These are phyloP conservation scores for Senna tora DNA, from an alignment of 306 rosid genomes.

Conservation along the genomic window DNA sequence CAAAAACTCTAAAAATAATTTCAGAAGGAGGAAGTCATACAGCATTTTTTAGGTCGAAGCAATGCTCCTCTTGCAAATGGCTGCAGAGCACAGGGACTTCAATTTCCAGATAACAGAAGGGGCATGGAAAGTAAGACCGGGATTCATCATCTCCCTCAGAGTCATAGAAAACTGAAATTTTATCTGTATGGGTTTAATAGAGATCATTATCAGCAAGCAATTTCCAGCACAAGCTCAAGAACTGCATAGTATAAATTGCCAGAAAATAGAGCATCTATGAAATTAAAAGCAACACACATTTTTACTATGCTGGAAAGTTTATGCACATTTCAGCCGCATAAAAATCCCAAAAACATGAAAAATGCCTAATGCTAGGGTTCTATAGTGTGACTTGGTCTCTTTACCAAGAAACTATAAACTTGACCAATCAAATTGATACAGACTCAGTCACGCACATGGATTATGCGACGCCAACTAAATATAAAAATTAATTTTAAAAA, in stretches of 20 bases:
- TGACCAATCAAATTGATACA: not conserved
- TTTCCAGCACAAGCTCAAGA: conserved; percentile 30
- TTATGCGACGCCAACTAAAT: too few species aligned
- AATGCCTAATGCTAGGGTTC: not conserved
- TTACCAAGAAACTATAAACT: not conserved
- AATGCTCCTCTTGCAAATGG: conserved; percentile 85
- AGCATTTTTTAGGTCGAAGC: conserved; percentile 69
- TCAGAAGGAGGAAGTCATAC: conserved; percentile 48
- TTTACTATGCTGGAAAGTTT: conserved; percentile 1
- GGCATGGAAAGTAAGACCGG: conserved; percentile 66
- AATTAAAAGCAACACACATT: conserved; percentile 12
- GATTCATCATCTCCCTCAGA: conserved; percentile 71
- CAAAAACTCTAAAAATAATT: not conserved
- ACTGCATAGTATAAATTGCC: not conserved
- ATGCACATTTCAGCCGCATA: not conserved
- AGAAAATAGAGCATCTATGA: conserved; percentile 15
- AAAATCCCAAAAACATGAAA: conserved; percentile 2
- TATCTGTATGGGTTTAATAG: conserved; percentile 47
- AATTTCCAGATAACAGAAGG: conserved; percentile 84
- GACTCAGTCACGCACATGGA: not conserved
- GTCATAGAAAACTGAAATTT: conserved; percentile 43
- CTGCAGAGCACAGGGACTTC: conserved; percentile 61
- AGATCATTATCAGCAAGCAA: conserved; percentile 14
- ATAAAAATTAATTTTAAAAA: too few species aligned
- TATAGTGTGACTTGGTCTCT: too few species aligned